Evolutionary conservation across 2,329 filamentous ascomycete species (phyloP).

Genomic region (Teratosphaeria zuluensis): DNA sequence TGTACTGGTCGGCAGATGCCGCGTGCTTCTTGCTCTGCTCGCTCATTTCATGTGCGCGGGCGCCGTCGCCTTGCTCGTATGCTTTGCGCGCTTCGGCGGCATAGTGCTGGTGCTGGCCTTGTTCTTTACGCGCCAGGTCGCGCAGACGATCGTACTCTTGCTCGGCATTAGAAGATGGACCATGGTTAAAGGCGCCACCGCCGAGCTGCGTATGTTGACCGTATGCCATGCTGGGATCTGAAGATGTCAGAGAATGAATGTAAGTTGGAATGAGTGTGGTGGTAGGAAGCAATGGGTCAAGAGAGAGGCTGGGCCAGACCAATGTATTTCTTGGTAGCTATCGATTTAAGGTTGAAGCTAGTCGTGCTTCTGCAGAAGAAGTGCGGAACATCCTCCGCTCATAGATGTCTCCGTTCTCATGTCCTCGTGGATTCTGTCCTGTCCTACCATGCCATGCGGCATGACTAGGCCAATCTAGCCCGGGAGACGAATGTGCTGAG

Average conservation of each 20-base stretch:
- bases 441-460: not conserved
- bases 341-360: not conserved
- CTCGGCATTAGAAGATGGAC: slow-evolving; percentile 58
- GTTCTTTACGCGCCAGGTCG: slow-evolving; percentile 71
- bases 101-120: slow-evolving; percentile 64
- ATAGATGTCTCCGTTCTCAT: not conserved
- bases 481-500: too few species aligned
- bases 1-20: slow-evolving; percentile 75
- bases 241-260: not conserved
- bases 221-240: not conserved
- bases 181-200: slow-evolving; percentile 60
- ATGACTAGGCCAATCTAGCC: too few species aligned
- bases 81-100: slow-evolving; percentile 59
- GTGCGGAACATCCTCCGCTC: not conserved
- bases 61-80: slow-evolving; percentile 75
- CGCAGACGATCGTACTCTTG: slow-evolving; percentile 87
- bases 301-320: not conserved
- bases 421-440: not conserved
- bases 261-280: not conserved
- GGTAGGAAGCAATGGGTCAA: not conserved
- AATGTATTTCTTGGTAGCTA: not conserved
- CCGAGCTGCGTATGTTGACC: not conserved
- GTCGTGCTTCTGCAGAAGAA: not conserved
- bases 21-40: slow-evolving; percentile 80
- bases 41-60: slow-evolving; percentile 69